phyloP scores from a whole-genome alignment of 2,329 filamentous ascomycete genomes.

The Teratosphaeria viscida region DNA sequence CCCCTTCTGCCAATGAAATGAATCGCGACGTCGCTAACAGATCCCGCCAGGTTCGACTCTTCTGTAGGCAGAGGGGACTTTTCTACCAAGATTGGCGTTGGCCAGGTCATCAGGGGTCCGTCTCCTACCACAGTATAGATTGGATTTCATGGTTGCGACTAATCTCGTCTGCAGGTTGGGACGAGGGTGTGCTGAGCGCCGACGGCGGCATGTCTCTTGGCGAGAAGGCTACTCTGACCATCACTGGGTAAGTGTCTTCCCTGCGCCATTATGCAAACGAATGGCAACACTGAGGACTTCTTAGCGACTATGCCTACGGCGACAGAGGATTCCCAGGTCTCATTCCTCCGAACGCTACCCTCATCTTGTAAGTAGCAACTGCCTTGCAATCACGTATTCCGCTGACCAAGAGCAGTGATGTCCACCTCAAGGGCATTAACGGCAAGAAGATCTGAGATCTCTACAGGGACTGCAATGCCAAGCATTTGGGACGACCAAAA shows the following conservation, averaged over 20 bases:
- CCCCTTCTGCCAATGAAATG: neutral
- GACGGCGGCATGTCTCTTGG: constrained; percentile 67
- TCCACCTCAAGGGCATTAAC: constrained; percentile 57
- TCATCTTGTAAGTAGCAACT: constrained; percentile 64
- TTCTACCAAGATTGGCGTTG: constrained; percentile 65
- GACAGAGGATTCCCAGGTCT: constrained; percentile 60
- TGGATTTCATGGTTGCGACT: constrained; percentile 1
- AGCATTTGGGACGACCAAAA: no score
- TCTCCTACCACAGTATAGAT: neutral
- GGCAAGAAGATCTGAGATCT: constrained; percentile 26
- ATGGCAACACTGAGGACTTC: constrained; percentile 1
- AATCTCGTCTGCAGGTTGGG: constrained; percentile 34
- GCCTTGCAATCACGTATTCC: neutral
- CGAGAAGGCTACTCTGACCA: constrained; percentile 79
- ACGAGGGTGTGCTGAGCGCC: constrained; percentile 55
- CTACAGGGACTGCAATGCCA: neutral
- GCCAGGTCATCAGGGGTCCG: constrained; percentile 73
- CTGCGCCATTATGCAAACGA: neutral
- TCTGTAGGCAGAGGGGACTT: constrained; percentile 72
- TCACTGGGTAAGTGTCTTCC: constrained; percentile 52
- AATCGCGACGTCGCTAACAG: neutral
- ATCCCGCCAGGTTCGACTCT: constrained; percentile 65
- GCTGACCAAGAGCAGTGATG: constrained; percentile 43
- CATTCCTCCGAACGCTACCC: constrained; percentile 63
- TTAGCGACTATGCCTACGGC: constrained; percentile 56